Percentiles rank a stretch among this genome's conserved stretches.
Evolutionary conservation across 768 basidiomycete species (phyloP).

Genomic region (Amylocystis lapponica): DNA sequence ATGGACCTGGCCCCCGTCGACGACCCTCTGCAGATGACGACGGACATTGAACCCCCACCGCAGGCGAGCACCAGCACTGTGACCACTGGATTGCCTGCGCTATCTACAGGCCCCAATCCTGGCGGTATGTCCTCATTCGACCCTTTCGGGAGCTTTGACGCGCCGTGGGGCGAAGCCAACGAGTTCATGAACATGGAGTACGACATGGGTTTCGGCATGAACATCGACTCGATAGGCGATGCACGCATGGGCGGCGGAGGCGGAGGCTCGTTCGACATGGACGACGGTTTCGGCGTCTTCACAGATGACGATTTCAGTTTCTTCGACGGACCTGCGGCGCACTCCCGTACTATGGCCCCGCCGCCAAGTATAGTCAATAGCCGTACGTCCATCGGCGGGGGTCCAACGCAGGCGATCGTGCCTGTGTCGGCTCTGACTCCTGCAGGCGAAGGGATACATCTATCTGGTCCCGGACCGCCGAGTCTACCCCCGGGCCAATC

Average conservation of each 20-base stretch:
- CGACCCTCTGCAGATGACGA: too few relatives aligned
- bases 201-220: constrained; percentile 48
- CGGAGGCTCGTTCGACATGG: constrained; percentile 20
- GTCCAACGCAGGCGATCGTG: too few relatives aligned
- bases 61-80: too few relatives aligned
- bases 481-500: constrained; percentile 15
- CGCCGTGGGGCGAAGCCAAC: constrained; percentile 15
- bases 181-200: constrained; percentile 35
- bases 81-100: too few relatives aligned
- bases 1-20: constrained; percentile 9
- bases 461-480: constrained; percentile 25
- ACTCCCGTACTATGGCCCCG: constrained; percentile 15
- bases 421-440: constrained; percentile 2
- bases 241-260: constrained; percentile 25
- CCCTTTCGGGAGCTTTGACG: constrained; percentile 18
- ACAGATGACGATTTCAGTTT: constrained; percentile 90
- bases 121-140: constrained; percentile 11
- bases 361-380: constrained; percentile 11
- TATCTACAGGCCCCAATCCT: too few relatives aligned
- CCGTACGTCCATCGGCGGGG: neutral
- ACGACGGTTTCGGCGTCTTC: constrained; percentile 37
- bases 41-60: too few relatives aligned
- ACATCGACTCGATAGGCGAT: constrained; percentile 32
- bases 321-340: constrained; percentile 57
- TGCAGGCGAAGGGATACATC: constrained; percentile 21